Conservation (phyloP, 1,139 yeast species). For the Blastobotrys elegans region DNA sequence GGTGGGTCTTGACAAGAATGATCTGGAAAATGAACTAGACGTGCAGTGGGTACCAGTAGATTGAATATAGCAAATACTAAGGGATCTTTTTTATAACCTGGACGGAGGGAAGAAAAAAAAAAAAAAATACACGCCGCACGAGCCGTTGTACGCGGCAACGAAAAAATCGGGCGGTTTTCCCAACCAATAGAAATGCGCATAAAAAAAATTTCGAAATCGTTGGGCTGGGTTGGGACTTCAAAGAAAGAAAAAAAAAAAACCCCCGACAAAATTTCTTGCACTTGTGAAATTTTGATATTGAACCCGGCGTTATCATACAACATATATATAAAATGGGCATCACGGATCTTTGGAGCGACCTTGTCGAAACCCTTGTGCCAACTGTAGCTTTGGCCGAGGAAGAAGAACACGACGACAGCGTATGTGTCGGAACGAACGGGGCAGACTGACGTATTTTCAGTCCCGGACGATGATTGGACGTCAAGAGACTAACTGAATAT, state of each 20-base stretch:
- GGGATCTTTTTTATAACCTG: too few species aligned
- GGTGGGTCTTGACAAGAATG: constrained; percentile 5
- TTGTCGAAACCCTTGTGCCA: constrained; percentile 79
- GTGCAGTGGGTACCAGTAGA: too few species aligned
- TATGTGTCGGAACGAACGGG: neutral
- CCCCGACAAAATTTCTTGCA: neutral
- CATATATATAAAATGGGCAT: constrained; percentile 44
- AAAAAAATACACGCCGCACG: too few species aligned
- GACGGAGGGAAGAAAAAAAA: too few species aligned
- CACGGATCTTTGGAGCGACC: constrained; percentile 49
- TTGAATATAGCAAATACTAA: too few species aligned
- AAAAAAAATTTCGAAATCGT: neutral
- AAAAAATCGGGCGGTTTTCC: neutral
- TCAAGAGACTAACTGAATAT: neutral
- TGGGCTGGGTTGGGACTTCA: constrained; percentile 2
- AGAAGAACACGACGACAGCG: constrained; percentile 41
- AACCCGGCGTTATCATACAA: neutral
- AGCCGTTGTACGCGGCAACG: too few species aligned
- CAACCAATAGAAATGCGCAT: constrained; percentile 5
- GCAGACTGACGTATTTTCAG: too few species aligned
- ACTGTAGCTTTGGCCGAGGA: constrained; percentile 83
- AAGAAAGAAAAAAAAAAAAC: neutral
- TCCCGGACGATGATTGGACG: too few species aligned
- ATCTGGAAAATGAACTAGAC: constrained; percentile 13
- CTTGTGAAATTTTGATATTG: neutral